Conservation (phyloP, 2,329 filamentous ascomycete genomes). For the Colletotrichum neosansevieriae region DNA sequence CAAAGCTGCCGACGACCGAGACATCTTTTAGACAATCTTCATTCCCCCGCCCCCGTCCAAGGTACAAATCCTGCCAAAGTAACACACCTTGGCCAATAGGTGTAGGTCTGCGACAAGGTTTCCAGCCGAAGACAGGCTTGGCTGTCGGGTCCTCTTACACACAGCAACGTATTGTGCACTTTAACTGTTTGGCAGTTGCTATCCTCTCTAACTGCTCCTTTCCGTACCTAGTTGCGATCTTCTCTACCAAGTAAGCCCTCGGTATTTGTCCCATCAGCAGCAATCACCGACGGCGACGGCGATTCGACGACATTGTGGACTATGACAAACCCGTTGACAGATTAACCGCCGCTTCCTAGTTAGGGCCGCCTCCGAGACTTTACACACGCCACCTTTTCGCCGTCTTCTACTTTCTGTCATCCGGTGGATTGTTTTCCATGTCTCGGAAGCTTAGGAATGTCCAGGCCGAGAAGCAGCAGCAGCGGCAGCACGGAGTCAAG, state of each 20-base stretch:
- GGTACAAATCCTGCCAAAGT: not conserved
- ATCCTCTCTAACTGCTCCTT: not conserved
- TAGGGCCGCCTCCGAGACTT: not conserved
- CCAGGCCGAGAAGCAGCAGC: conserved; percentile 14
- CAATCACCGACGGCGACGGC: not conserved
- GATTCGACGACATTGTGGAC: not conserved
- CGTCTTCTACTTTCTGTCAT: not conserved
- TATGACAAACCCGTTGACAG: not conserved
- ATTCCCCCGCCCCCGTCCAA: too few species aligned
- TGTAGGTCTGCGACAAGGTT: conserved; percentile 4
- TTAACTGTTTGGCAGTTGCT: not conserved
- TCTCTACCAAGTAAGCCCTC: too few species aligned
- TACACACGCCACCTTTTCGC: not conserved
- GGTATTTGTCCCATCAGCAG: not conserved
- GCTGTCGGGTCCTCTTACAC: conserved; percentile 15
- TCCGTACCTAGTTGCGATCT: not conserved
- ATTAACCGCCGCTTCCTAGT: not conserved
- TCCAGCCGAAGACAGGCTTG: conserved; percentile 15
- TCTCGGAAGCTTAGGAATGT: conserved; percentile 21
- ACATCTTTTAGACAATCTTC: not conserved
- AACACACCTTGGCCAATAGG: conserved; percentile 17
- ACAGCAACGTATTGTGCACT: conserved; percentile 1
- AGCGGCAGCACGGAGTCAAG: conserved; percentile 10
- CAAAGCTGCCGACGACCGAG: conserved; percentile 17
- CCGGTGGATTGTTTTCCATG: conserved; percentile 8